Percentiles rank a stretch among this genome's conserved stretches.
phyloP scores from a whole-genome alignment of 352 stramenopile species.

The Phytophthora constricta region DNA sequence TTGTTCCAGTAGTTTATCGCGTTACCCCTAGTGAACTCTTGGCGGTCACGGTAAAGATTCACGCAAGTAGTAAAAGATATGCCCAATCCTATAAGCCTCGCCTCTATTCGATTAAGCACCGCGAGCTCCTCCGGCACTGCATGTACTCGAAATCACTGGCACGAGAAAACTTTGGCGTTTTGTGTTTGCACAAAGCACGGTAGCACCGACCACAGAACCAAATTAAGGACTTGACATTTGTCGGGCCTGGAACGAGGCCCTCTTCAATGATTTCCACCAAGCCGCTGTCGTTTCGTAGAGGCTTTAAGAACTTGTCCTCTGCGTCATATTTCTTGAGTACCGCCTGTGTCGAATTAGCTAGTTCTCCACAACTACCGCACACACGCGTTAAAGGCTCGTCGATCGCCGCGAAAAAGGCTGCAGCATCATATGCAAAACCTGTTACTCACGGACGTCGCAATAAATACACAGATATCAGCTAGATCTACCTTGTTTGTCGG shows the following conservation, averaged over 20 bases:
- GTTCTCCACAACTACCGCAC: neutral
- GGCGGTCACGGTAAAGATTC: neutral
- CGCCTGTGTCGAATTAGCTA: neutral
- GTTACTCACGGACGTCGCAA: no score
- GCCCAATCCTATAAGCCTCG: neutral
- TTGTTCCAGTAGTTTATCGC: neutral
- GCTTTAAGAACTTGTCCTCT: neutral
- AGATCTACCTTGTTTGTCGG: no score
- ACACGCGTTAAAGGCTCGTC: neutral
- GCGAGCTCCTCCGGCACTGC: neutral
- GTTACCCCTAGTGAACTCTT: neutral
- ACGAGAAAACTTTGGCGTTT: neutral
- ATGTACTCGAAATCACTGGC: neutral
- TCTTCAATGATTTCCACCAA: neutral
- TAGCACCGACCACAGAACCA: neutral
- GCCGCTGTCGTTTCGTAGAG: neutral
- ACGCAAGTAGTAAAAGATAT: neutral
- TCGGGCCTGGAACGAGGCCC: neutral
- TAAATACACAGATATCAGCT: no score
- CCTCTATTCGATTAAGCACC: neutral
- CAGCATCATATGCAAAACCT: neutral
- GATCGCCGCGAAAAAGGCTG: neutral
- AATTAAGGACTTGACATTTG: neutral
- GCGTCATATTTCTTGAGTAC: neutral
- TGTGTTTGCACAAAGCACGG: neutral